These are phyloP conservation scores for Cyclotella atomus DNA, from an alignment of 108 stramenopile species.

Conservation along the genomic window DNA sequence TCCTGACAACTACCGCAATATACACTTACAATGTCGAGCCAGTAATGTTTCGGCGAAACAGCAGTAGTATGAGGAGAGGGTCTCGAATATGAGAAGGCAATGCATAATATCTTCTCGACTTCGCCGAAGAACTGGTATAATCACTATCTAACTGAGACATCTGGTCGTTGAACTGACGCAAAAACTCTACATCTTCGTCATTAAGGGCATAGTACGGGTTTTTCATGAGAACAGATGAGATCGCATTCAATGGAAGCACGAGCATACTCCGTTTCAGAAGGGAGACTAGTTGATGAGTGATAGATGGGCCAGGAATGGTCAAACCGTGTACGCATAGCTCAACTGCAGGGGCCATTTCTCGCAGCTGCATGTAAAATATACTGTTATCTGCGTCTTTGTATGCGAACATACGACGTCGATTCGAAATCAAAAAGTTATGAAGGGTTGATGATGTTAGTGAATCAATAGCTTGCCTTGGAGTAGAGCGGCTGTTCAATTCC, in stretches of 20 bases:
- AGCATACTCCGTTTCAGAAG: conserved; percentile 70
- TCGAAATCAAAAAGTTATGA: conserved; percentile 79
- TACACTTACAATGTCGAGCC: conserved; percentile 11
- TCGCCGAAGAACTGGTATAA: neutral
- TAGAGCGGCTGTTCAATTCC: conserved; percentile 61
- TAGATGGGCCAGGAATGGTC: conserved; percentile 59
- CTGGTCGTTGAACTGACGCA: conserved; percentile 53
- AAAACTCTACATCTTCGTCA: conserved; percentile 62
- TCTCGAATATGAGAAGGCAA: conserved; percentile 62
- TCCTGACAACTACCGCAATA: neutral
- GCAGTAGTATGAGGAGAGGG: conserved; percentile 67
- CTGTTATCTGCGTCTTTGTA: conserved; percentile 77
- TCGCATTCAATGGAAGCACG: conserved; percentile 61
- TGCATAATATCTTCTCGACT: conserved; percentile 50
- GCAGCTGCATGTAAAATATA: conserved; percentile 83
- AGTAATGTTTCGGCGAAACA: conserved; percentile 59
- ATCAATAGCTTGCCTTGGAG: conserved; percentile 64
- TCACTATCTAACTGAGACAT: conserved; percentile 62
- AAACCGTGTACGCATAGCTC: conserved; percentile 72
- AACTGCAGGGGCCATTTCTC: conserved; percentile 43
- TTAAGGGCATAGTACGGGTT: conserved; percentile 69
- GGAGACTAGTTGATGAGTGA: conserved; percentile 65
- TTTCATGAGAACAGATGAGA: conserved; percentile 71
- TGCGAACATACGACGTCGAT: conserved; percentile 65
- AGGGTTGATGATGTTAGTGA: conserved; percentile 67